Conservation (phyloP, 2,329 filamentous ascomycete species). For the Neonectria faginata region DNA sequence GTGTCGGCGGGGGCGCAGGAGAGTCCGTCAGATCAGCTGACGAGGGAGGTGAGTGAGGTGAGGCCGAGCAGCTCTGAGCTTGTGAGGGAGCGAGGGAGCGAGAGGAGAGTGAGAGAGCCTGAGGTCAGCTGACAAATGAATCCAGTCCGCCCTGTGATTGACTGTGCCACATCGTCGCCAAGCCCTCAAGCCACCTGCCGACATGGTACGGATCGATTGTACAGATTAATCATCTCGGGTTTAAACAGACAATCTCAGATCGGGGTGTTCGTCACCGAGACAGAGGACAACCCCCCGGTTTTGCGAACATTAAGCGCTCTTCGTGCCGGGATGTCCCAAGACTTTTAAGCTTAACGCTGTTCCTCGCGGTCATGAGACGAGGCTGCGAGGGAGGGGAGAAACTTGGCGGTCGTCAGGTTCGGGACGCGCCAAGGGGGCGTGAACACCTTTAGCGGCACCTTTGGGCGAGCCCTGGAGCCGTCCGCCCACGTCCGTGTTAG, state of each 20-base stretch:
- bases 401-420: background rate
- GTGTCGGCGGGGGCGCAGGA: background rate
- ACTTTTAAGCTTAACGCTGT: background rate
- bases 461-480: background rate
- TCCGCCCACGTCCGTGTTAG: background rate
- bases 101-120: too few relatives aligned
- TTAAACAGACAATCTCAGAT: background rate
- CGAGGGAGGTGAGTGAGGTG: background rate
- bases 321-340: background rate
- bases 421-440: background rate
- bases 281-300: too few relatives aligned
- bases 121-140: too few relatives aligned
- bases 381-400: background rate
- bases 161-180: background rate
- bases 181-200: background rate
- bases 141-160: background rate
- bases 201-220: too few relatives aligned
- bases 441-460: background rate
- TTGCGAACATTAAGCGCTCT: too few relatives aligned
- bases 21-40: background rate
- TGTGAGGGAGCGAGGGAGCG: background rate
- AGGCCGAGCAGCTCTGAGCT: background rate
- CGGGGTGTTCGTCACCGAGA: background rate
- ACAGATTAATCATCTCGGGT: background rate
- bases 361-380: background rate